phyloP scores from a whole-genome alignment of 495 filamentous ascomycete species.

The Tetracladium setigerum region DNA sequence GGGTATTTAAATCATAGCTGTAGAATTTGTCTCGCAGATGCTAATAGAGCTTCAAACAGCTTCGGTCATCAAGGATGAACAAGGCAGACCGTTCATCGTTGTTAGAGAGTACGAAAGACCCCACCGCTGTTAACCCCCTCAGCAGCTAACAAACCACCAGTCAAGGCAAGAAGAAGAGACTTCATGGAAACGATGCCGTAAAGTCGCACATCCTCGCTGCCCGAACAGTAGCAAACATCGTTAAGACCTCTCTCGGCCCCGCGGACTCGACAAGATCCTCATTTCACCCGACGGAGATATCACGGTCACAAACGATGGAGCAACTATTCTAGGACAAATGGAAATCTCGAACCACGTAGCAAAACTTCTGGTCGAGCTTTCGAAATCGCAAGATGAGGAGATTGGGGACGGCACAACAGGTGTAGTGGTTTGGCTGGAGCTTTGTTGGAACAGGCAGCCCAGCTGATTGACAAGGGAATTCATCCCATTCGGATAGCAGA shows the following conservation, averaged over 20 bases:
- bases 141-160: slow-evolving; percentile 34
- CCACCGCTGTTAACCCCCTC: slow-evolving; percentile 7
- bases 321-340: slow-evolving; percentile 97
- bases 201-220: slow-evolving; percentile 97
- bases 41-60: slow-evolving; percentile 27
- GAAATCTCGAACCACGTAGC: slow-evolving; percentile 98
- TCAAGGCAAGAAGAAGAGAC: slow-evolving; percentile 96
- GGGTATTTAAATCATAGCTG: slow-evolving; percentile 35
- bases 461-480: slow-evolving; percentile 98
- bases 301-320: slow-evolving; percentile 98
- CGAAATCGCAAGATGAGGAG: slow-evolving; percentile 97
- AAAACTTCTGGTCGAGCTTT: slow-evolving; percentile 94
- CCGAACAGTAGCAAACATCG: slow-evolving; percentile 90
- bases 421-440: slow-evolving; percentile 96
- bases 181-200: slow-evolving; percentile 92
- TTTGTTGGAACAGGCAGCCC: slow-evolving; percentile 92
- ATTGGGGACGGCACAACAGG: slow-evolving; percentile 98
- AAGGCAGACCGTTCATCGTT: slow-evolving; percentile 94
- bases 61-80: slow-evolving; percentile 70
- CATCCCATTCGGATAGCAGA: slow-evolving; percentile 98
- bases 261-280: slow-evolving; percentile 97
- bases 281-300: slow-evolving; percentile 99
- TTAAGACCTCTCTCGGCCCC: slow-evolving; percentile 96
- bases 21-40: background rate
- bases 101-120: slow-evolving; percentile 80